Evolutionary conservation across 2,329 filamentous ascomycete genomes (phyloP), one percentile per base, ranked within the genome.

Genomic region (Rasamsonia emersonii): DNA sequence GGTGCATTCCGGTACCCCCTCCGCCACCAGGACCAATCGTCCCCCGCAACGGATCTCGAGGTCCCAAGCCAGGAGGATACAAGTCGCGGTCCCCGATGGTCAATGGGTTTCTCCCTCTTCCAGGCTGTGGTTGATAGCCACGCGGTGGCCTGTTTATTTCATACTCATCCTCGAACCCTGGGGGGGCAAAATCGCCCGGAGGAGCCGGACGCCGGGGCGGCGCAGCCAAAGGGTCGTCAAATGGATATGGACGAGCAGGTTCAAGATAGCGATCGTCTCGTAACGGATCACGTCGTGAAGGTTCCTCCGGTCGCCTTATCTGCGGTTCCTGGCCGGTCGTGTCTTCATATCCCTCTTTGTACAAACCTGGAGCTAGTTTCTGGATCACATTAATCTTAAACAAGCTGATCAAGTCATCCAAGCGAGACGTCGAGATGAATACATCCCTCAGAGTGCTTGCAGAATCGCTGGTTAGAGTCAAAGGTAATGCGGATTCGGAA

Each of bases 111-210:
- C 67, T 62, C 16, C 66, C 70, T 43, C 65, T 46, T 44, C 66
- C 47, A 61, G 50, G 33, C 24, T 54, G 45, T 14, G 58, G 54
- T 8, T 51, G 49, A 24, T 56, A 55, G 26, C 70, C 67, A 7
- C 77, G 72, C 3, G 73, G 70, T 0, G 78, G 82, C 1, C 77
- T 69, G 39, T 83, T 77, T 38, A 95, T 71, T 41, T 95, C 85
- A 48, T 86, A 80, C 50, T 95, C 86, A 53, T 98, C 89, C 44
- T 96, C 91, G 44, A 96, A 96, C 13, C 76, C 85, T 0, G 91
- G 91, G 0, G 89, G 88, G 1, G 81, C 76, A 44, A 93, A 86
- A 43, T 88, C 83, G 7, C 70, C 77, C 0, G 71, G 62, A 0
- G 88, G 86, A 10, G 77, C 51, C 1, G 82, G 82, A 13, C 67